Evolutionary conservation across 1,284 basidiomycete genomes (phyloP), one percentile per base, ranked within the genome.

Genomic region (Moesziomyces aphidis): DNA sequence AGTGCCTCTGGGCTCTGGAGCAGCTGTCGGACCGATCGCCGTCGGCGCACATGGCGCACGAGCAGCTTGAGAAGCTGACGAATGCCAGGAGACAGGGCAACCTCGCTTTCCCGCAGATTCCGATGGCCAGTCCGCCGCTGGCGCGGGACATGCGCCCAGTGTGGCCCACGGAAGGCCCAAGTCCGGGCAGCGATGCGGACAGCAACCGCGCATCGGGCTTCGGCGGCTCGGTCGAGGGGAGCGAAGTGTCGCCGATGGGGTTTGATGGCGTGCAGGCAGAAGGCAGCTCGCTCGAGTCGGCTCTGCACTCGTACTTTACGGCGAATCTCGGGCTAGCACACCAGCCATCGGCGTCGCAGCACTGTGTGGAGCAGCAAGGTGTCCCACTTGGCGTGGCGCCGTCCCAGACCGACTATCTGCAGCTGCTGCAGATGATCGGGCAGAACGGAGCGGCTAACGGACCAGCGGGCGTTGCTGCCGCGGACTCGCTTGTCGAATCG

Each of bases 1-100:
- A 58, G 42, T 65, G 56, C 26, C 42, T 65, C 39, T 65, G 55
- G 55, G 62, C 62, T 9, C 36, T 65, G 5, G 47, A 54, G 28
- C 55, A 59, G 48, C 45, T 59, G 46, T 58, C 50, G 13, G 55
- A 59, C 24, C 46, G 62, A 22, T 65, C 62, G 17, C 55, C 55
- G 5, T 59, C 56, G 22, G 62, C 62, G 5, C 24, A 43, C 2
- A 47, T 58, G 55, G 55, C 62, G 26, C 28, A 50, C n/a, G 55
- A 59, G 52, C 51, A 59, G 50, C 26, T 65, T 21, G 45, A 47
- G 26, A 52, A 48, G 42, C 22, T 57, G 13, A 43, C 49, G 17
- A 52, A 44, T 4, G 45, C 36, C 9, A 56, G 50, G 17, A 53
- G 42, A 22, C 43, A 49, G 9, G 54, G 39, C 5, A 15, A 31